Evolutionary conservation across 1,139 yeast species (phyloP), one percentile per base, ranked within the genome.

Genomic region (Candida sanyaensis): DNA sequence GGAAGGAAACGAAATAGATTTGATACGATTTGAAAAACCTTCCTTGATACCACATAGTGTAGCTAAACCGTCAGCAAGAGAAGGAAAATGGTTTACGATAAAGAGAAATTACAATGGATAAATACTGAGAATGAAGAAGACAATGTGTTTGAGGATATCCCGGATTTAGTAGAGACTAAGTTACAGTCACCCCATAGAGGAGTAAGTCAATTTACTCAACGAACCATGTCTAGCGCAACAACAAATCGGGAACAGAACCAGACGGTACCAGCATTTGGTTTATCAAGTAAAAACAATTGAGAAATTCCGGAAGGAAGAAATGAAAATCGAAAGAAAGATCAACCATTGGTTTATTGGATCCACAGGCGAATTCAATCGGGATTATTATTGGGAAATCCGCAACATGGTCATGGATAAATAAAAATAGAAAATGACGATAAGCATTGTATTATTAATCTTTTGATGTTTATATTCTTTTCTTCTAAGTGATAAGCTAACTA

Each of bases 1-100:
- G 91, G 90, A 84, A 59, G 91, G 91, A 3, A 85, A 85, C 56
- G 87, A 84, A 42, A 70, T 71, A 21, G 88, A 83, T 38, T 65
- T 81, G 45, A 63, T 75, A 46, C 69, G 73, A 50, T 82, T 83
- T 57, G 83, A 80, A 40, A 68, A 64, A 48, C 76, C 77, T 1
- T 64, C 71, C 10, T 60, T 73, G 38, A 72, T 73, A 11, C 71
- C 75, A 3, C 56, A 59, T 33, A 59, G 61, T 26, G 76, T 71
- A 21, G 44, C 48, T 29, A 34, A 48, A 31, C 40, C 42, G 6
- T 23, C 36, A 12, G 34, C 29, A 32, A 42, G 38, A 17, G 50
- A 49, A 27, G 50, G 2, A 78, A 80, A 50, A 85, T 85, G 90
- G 73, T 76, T 39, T 84, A 82, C 59, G 88, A 84, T 57, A 77